A percentile compares a stretch with the other conserved stretches of the same genome.
Evolutionary conservation across 2,329 filamentous ascomycete species (phyloP).

Genomic region (Aspergillus sp.): DNA sequence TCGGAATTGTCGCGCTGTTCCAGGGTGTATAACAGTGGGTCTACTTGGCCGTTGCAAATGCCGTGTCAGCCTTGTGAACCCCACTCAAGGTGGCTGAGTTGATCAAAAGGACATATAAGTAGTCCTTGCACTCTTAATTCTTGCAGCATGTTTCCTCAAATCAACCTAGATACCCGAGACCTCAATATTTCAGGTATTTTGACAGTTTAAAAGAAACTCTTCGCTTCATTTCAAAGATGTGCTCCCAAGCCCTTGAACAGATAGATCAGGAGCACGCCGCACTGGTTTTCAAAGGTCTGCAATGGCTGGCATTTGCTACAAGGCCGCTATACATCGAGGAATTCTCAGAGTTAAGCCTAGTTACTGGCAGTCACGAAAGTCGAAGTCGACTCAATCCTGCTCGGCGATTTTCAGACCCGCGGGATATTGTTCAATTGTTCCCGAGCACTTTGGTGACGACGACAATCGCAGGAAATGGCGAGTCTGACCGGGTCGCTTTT

Average conservation of each 20-base stretch:
- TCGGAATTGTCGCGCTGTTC: too few species aligned
- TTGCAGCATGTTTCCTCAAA: too few species aligned
- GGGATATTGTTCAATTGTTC: not conserved
- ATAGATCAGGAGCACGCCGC: not conserved
- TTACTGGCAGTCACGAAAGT: not conserved
- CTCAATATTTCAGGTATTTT: too few species aligned
- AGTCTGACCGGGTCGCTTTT: not conserved
- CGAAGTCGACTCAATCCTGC: not conserved
- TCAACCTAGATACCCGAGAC: too few species aligned
- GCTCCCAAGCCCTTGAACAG: not conserved
- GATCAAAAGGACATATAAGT: too few species aligned
- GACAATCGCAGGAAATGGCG: not conserved
- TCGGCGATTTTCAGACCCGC: not conserved
- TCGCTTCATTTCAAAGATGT: not conserved
- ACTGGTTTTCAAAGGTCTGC: not conserved
- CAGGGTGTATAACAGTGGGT: too few species aligned
- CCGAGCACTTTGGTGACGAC: not conserved
- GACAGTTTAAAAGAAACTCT: too few species aligned
- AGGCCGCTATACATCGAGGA: not conserved
- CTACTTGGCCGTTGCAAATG: too few species aligned
- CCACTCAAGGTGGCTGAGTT: too few species aligned
- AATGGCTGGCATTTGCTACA: constrained; percentile 2
- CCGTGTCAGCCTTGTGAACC: too few species aligned
- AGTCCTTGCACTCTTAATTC: too few species aligned
- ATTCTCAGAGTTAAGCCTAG: not conserved